These are phyloP conservation scores for Steccherinum ochraceum DNA, from an alignment of 768 basidiomycete species.

Conservation along the genomic window DNA sequence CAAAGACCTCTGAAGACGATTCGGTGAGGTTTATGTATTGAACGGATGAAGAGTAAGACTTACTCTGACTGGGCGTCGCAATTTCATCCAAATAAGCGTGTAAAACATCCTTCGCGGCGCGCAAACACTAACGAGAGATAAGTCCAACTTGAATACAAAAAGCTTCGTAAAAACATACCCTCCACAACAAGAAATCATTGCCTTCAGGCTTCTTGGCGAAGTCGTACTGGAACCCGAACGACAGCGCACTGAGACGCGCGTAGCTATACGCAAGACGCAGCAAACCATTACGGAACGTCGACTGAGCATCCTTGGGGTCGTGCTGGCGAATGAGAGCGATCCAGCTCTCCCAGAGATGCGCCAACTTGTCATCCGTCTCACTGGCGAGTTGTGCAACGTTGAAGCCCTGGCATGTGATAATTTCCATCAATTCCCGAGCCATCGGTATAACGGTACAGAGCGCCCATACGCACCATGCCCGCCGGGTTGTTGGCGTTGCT, in stretches of 20 bases:
- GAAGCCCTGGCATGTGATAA: conserved; percentile 36
- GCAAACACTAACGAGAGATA: conserved; percentile 12
- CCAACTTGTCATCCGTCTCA: conserved; percentile 65
- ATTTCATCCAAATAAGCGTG: conserved; percentile 26
- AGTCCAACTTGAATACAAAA: background rate
- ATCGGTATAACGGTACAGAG: background rate
- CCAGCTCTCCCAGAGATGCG: conserved; percentile 51
- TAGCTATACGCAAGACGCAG: conserved; percentile 25
- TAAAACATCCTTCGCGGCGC: conserved; percentile 21
- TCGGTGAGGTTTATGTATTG: background rate
- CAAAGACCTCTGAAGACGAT: conserved; percentile 37
- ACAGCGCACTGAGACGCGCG: conserved; percentile 32
- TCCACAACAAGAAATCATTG: conserved; percentile 23
- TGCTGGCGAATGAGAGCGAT: conserved; percentile 37
- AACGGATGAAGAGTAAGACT: background rate
- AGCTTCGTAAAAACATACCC: conserved; percentile 9
- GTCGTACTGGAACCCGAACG: conserved; percentile 36
- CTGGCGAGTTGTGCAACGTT: conserved; percentile 61
- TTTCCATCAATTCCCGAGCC: background rate
- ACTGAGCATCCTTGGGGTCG: conserved; percentile 48
- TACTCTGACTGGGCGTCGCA: conserved; percentile 15
- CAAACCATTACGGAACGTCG: conserved; percentile 26
- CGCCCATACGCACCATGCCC: conserved; percentile 43
- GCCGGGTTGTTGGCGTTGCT: conserved; percentile 70
- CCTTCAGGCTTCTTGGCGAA: conserved; percentile 22